A percentile compares a stretch with the other conserved stretches of the same genome.
Evolutionary conservation across 2,329 filamentous ascomycete species (phyloP).

Genomic region (Gremmenia infestans): DNA sequence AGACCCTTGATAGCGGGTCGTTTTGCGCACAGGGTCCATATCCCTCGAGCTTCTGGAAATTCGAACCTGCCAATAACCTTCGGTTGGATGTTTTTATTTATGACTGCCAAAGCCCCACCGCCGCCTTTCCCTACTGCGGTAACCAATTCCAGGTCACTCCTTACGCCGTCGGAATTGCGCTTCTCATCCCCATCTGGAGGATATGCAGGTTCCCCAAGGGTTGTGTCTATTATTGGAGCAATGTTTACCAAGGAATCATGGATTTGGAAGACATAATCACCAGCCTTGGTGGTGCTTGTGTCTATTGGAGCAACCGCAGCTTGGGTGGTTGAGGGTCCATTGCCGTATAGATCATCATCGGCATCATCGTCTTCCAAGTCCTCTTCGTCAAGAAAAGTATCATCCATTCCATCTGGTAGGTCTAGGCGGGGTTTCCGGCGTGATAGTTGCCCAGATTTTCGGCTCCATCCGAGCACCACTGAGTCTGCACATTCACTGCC

Average conservation of each 20-base stretch:
- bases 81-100: slow-evolving; percentile 75
- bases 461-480: slow-evolving; percentile 72
- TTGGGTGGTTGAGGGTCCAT: slow-evolving; percentile 41
- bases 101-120: slow-evolving; percentile 65
- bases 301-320: slow-evolving; percentile 32
- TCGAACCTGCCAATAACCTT: slow-evolving; percentile 64
- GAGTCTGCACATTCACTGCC: slow-evolving; percentile 84
- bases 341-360: slow-evolving; percentile 58
- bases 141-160: slow-evolving; percentile 54
- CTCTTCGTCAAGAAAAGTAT: slow-evolving; percentile 40
- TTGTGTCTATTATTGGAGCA: slow-evolving; percentile 72
- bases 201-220: slow-evolving; percentile 55
- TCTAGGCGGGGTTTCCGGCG: slow-evolving; percentile 61
- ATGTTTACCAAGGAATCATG: slow-evolving; percentile 75
- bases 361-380: slow-evolving; percentile 47
- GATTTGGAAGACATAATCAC: slow-evolving; percentile 67
- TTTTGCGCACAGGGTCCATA: slow-evolving; percentile 76
- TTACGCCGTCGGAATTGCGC: slow-evolving; percentile 42
- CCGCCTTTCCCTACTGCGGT: slow-evolving; percentile 59
- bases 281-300: slow-evolving; percentile 42
- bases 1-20: slow-evolving; percentile 60
- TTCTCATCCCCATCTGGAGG: slow-evolving; percentile 42
- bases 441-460: slow-evolving; percentile 54
- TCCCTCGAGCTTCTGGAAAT: slow-evolving; percentile 65
- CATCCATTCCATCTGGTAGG: slow-evolving; percentile 48